These are phyloP conservation scores for Cystobasidium pallidum DNA, from an alignment of 1,284 basidiomycete genomes.

Conservation along the genomic window DNA sequence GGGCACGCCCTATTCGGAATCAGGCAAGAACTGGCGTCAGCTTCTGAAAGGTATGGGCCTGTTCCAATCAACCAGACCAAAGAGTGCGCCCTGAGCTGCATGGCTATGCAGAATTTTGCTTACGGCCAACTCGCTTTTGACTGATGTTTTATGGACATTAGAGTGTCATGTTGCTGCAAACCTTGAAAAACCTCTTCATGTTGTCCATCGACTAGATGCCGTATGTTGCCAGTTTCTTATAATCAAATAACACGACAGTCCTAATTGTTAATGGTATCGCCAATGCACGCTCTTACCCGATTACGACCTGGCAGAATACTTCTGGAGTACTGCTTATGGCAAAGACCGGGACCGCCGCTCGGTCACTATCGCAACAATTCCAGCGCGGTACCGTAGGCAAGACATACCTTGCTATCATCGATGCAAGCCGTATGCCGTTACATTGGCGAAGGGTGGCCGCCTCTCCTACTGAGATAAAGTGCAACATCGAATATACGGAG, in stretches of 20 bases:
- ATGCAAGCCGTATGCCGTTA: neutral
- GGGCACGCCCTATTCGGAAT: conserved; percentile 14
- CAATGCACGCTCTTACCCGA: too few species aligned
- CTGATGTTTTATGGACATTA: neutral
- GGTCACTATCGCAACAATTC: conserved; percentile 17
- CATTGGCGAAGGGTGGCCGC: neutral
- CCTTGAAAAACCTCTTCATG: conserved; percentile 1
- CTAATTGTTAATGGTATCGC: too few species aligned
- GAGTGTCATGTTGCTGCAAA: neutral
- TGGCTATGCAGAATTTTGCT: too few species aligned
- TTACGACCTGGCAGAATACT: conserved; percentile 14
- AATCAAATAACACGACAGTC: too few species aligned
- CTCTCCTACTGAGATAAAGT: conserved; percentile 1
- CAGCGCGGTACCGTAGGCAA: conserved; percentile 6
- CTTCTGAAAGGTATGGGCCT: conserved; percentile 26
- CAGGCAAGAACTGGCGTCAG: conserved; percentile 22
- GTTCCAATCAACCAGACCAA: too few species aligned
- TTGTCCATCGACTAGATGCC: conserved; percentile 43
- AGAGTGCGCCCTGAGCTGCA: too few species aligned
- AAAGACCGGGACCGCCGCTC: conserved; percentile 24
- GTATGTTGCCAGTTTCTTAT: conserved; percentile 3
- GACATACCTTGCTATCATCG: conserved; percentile 33
- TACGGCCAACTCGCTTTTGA: neutral
- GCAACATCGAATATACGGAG: conserved; percentile 12
- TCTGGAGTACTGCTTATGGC: conserved; percentile 40